Base-by-base conservation (phyloP, 495 filamentous ascomycete species). In the Hypoxylon lenormandii region DNA sequence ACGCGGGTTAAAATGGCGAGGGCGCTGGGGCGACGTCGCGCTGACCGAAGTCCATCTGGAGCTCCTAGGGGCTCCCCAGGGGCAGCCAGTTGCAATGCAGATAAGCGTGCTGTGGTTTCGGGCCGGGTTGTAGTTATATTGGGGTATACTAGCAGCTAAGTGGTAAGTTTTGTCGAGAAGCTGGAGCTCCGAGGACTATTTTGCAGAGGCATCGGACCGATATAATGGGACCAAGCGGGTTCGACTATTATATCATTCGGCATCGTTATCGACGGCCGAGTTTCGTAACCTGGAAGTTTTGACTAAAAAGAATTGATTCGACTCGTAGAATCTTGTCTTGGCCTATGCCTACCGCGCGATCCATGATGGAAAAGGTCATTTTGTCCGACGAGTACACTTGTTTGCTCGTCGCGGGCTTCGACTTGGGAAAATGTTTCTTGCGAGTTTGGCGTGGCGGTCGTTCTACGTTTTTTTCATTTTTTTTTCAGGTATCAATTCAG, bases 151-250 rank as follows among this genome's bases (percentile, higher is more conserved):
- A 49, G 38, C 12, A 42, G 38, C 38, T 3, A 42, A 42, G 4
- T 4, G 38, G 38, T 42, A 16, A 42, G 13, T 5, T 49, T 5
- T n/a, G 6, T 26, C 46, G 46, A 50, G 21, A 54, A 7, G 36
- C 13, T 55, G 13, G 19, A 21, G 40, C 18, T 22, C 36, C 3
- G 19, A 28, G 43, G 52, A 43, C 15, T 19, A 18, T 28, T 33
- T 46, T 23, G 6, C 40, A 16, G n/a, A 55, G 18, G 51, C 45
- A 67, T 67, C 64, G 64, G 64, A 1, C 64, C 64, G 64, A 67
- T 61, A 51, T 50, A 54, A 38, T 33, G 26, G 37, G 36, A 13
- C 46, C 16, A 42, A 26, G 21, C 26, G 19, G 30, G 18, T 60
- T 54, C 50, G 15, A 55, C 49, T 40, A 13, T 38, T 48, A 49